These are phyloP conservation scores for Pseudodiploospora longispora DNA, from an alignment of 2,329 filamentous ascomycete species.

Conservation along the genomic window DNA sequence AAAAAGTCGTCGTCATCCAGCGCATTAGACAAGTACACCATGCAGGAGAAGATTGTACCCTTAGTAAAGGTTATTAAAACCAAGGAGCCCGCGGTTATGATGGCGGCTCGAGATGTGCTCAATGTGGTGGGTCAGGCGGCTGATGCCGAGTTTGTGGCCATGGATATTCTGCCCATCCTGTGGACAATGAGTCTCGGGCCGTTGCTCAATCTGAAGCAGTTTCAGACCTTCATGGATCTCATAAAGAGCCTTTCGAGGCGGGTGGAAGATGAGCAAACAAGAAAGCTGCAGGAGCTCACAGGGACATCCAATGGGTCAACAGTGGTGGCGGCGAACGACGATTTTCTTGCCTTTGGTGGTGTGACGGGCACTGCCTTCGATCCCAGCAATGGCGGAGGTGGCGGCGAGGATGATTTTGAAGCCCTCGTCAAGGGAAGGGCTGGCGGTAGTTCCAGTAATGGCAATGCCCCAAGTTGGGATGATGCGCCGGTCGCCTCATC, in stretches of 20 bases:
- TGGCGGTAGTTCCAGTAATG: conserved; percentile 23
- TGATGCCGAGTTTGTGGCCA: conserved; percentile 84
- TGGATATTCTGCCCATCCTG: conserved; percentile 81
- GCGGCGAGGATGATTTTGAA: conserved; percentile 72
- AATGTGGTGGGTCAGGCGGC: conserved; percentile 73
- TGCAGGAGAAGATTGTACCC: conserved; percentile 94
- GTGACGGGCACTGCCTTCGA: conserved; percentile 54
- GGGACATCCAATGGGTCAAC: conserved; percentile 44
- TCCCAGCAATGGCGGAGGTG: conserved; percentile 40
- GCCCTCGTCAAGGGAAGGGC: conserved; percentile 69
- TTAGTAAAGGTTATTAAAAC: conserved; percentile 90
- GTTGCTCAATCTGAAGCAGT: conserved; percentile 77
- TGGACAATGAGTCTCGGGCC: conserved; percentile 92
- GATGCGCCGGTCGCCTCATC: conserved; percentile 26
- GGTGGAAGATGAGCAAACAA: conserved; percentile 82
- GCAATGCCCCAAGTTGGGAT: conserved; percentile 43
- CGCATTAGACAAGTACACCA: conserved; percentile 92
- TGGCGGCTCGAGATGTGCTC: conserved; percentile 80
- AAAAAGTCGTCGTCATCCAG: conserved; percentile 60
- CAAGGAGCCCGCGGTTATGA: conserved; percentile 95
- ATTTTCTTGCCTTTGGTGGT: conserved; percentile 64
- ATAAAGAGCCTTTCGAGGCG: conserved; percentile 72
- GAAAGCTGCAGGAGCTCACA: conserved; percentile 78
- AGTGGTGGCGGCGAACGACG: conserved; percentile 45
- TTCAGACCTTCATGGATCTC: conserved; percentile 80